phyloP scores from a whole-genome alignment of 768 basidiomycete species.

The Tulasnella sp. region DNA sequence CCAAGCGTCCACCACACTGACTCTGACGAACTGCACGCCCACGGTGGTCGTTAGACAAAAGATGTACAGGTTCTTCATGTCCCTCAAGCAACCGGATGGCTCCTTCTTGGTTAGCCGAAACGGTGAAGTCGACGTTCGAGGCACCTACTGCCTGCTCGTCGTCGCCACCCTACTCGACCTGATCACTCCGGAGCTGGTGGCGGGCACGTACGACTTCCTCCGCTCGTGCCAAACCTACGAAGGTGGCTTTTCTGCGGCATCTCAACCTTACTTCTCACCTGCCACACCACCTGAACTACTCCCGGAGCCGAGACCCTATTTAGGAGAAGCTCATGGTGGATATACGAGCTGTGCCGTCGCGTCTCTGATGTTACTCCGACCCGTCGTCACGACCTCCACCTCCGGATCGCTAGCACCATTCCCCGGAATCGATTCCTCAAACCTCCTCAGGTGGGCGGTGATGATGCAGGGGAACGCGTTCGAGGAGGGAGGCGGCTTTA shows the following conservation, averaged over 20 bases:
- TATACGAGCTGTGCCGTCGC: conserved; percentile 94
- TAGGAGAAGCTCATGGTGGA: conserved; percentile 96
- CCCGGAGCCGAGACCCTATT: conserved; percentile 54
- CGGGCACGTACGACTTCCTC: conserved; percentile 71
- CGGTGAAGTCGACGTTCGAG: conserved; percentile 95
- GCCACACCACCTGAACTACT: conserved; percentile 2
- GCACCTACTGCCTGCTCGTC: conserved; percentile 86
- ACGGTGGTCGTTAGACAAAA: conserved; percentile 49
- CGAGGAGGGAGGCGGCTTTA: conserved; percentile 85
- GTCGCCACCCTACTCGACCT: conserved; percentile 79
- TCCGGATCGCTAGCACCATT: background rate
- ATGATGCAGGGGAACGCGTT: conserved; percentile 73
- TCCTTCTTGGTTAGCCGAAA: conserved; percentile 85
- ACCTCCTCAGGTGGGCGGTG: conserved; percentile 28
- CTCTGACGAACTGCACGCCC: background rate
- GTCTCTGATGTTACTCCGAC: conserved; percentile 71
- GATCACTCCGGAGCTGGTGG: conserved; percentile 80
- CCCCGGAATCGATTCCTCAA: conserved; percentile 22
- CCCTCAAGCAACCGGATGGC: conserved; percentile 86
- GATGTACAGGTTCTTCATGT: conserved; percentile 86
- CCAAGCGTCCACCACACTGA: background rate
- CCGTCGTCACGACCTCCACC: conserved; percentile 37
- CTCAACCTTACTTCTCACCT: conserved; percentile 58
- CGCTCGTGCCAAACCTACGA: conserved; percentile 89
- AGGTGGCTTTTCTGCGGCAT: conserved; percentile 84